Conservation (phyloP, 2,329 filamentous ascomycete genomes). For the Pyricularia pennisetigena region DNA sequence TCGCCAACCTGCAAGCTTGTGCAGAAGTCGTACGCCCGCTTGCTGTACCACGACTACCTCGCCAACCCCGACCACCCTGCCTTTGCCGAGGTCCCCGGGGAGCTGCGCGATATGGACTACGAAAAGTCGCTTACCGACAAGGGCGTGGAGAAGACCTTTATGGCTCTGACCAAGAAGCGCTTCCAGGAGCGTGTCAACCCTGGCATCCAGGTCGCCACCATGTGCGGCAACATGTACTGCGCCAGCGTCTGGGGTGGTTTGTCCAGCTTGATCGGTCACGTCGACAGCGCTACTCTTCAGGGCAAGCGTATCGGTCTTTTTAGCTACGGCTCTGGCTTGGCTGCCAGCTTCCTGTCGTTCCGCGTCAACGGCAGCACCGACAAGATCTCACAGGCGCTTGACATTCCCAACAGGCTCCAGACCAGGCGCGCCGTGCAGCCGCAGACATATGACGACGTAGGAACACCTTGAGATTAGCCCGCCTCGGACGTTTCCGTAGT, state of each 20-base stretch:
- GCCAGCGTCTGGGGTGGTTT: constrained; percentile 69
- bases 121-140: constrained; percentile 72
- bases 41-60: constrained; percentile 81
- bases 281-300: constrained; percentile 51
- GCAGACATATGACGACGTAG: constrained; percentile 63
- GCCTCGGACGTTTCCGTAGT: neutral
- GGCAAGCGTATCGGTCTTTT: constrained; percentile 69
- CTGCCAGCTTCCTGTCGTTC: constrained; percentile 62
- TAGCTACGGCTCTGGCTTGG: constrained; percentile 71
- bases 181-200: constrained; percentile 71
- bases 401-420: constrained; percentile 60
- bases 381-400: constrained; percentile 54
- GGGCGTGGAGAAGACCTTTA: constrained; percentile 78
- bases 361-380: constrained; percentile 63
- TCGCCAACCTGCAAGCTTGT: constrained; percentile 82
- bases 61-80: constrained; percentile 54
- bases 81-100: constrained; percentile 66
- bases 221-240: constrained; percentile 63
- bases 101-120: constrained; percentile 71
- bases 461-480: constrained; percentile 16
- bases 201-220: constrained; percentile 64
- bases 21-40: constrained; percentile 72
- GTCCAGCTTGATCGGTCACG: constrained; percentile 56
- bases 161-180: constrained; percentile 74
- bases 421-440: constrained; percentile 57